Evolutionary conservation across 1,139 yeast species (phyloP), one percentile per base, ranked within the genome.

Genomic region (Geotrichum cucujoidarum): DNA sequence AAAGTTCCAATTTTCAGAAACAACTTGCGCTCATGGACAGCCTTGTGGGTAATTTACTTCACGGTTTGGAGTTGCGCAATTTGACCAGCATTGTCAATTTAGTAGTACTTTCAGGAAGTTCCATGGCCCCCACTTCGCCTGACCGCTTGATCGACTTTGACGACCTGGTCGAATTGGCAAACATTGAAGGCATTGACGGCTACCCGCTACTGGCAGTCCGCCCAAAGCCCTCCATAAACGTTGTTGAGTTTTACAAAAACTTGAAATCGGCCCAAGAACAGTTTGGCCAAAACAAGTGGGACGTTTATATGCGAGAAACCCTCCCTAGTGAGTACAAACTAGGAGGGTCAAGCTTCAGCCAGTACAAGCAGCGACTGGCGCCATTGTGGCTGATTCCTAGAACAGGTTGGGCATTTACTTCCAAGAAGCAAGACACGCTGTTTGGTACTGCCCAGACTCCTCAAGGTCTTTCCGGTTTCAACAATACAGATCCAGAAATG

Each of bases 91-190:
- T 87, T 40, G 86, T 83, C 11, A 90, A 90, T 62, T 68, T 90
- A 20, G 68, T 90, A 0, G 69, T 90, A 43, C 84, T 89, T 1
- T 86, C 95, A 45, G 96, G 89, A 62, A 96, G 89, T 62, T 97
- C 97, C 6, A 88, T 89, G 95, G 84, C 95, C 0, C 94, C 95
- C 2, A 83, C 95, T 1, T 76, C 87, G 0, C 76, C 80, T 53
- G 65, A 67, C 32, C 69, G 95, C 48, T 61, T 84, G 8, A 68
- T 86, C 1, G 79, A 77, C 56, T 64, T 87, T 49, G 95, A 86
- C 61, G 92, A 85, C 56, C 55, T 84, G 16, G 65, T 86, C 7
- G 81, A 82, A 57, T 54, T 74, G 53, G 58, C 64, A 1, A 68
- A 73, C 40, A 72, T 85, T 43, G 82, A 80, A 48, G 81, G 81